Evolutionary conservation across 2,329 filamentous ascomycete species (phyloP).

Genomic region (Ascochyta fabae): DNA sequence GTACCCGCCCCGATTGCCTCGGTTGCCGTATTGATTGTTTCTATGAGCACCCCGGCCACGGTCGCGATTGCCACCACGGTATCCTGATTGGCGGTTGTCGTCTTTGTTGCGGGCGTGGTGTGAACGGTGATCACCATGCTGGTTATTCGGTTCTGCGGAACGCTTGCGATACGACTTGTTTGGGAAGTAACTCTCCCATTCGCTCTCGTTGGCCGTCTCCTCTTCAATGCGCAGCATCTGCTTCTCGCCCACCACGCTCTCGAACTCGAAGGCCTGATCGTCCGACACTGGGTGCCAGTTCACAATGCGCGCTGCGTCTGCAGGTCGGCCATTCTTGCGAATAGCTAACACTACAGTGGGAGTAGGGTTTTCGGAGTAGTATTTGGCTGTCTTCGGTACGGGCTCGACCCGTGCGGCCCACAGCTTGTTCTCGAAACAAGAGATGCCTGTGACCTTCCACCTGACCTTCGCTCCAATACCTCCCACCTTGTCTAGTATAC

Average conservation of each 20-base stretch:
- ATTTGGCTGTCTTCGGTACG: slow-evolving; percentile 66
- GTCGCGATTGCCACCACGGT: slow-evolving; percentile 44
- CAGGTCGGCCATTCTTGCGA: slow-evolving; percentile 74
- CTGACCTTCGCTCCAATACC: slow-evolving; percentile 82
- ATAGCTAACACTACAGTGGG: slow-evolving; percentile 85
- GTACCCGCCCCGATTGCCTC: slow-evolving; percentile 52
- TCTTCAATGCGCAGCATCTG: slow-evolving; percentile 80
- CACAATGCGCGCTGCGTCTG: slow-evolving; percentile 80
- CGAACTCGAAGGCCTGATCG: slow-evolving; percentile 76
- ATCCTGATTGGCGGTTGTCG: slow-evolving; percentile 33
- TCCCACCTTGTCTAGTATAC: slow-evolving; percentile 81
- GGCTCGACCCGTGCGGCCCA: slow-evolving; percentile 87
- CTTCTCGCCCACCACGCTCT: slow-evolving; percentile 86
- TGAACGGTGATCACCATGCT: slow-evolving; percentile 33
- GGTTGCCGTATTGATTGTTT: slow-evolving; percentile 42
- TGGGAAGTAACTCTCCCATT: slow-evolving; percentile 67
- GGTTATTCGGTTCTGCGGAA: slow-evolving; percentile 55
- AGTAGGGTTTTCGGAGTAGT: slow-evolving; percentile 78
- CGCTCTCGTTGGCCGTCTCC: slow-evolving; percentile 66
- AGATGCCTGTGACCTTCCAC: slow-evolving; percentile 83
- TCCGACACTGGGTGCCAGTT: slow-evolving; percentile 80
- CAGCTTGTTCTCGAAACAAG: slow-evolving; percentile 76
- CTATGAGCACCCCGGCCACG: slow-evolving; percentile 39
- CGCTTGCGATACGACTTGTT: slow-evolving; percentile 61
- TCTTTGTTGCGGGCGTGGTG: slow-evolving; percentile 35